Conservation (phyloP, 2,329 filamentous ascomycete species). For the Arthrobotrys pseudoclavata region DNA sequence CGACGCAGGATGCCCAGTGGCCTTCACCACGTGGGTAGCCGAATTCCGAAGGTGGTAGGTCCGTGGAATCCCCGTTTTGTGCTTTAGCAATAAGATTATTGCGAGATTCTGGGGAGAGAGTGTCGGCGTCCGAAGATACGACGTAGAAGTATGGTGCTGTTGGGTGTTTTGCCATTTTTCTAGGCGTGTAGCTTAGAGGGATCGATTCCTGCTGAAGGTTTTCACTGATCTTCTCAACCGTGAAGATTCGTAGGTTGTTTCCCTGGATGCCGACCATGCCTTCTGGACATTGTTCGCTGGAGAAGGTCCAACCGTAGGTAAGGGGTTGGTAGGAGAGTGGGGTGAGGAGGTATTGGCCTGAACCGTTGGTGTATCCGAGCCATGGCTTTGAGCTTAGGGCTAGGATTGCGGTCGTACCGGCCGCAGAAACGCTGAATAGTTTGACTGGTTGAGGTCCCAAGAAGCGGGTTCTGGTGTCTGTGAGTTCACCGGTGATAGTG, state of each 20-base stretch:
- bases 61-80: slow-evolving; percentile 78
- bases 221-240: slow-evolving; percentile 85
- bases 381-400: slow-evolving; percentile 94
- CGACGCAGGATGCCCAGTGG: slow-evolving; percentile 96
- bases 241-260: slow-evolving; percentile 87
- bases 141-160: slow-evolving; percentile 92
- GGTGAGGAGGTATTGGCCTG: slow-evolving; percentile 80
- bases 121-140: slow-evolving; percentile 93
- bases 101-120: slow-evolving; percentile 82
- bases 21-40: slow-evolving; percentile 86
- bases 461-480: slow-evolving; percentile 94
- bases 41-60: slow-evolving; percentile 84
- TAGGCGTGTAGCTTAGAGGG: slow-evolving; percentile 88
- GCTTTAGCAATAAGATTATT: slow-evolving; percentile 81
- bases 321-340: slow-evolving; percentile 89
- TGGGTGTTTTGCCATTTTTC: slow-evolving; percentile 87
- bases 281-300: slow-evolving; percentile 91
- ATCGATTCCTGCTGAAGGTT: slow-evolving; percentile 90
- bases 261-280: slow-evolving; percentile 95
- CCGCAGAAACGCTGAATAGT: slow-evolving; percentile 89
- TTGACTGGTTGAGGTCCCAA: slow-evolving; percentile 90
- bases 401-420: slow-evolving; percentile 85
- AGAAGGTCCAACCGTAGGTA: slow-evolving; percentile 96
- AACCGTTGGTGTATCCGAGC: slow-evolving; percentile 81
- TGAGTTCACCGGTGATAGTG: slow-evolving; percentile 93